Conservation (phyloP, 2,329 filamentous ascomycete species). For the Simplicillium sp. region DNA sequence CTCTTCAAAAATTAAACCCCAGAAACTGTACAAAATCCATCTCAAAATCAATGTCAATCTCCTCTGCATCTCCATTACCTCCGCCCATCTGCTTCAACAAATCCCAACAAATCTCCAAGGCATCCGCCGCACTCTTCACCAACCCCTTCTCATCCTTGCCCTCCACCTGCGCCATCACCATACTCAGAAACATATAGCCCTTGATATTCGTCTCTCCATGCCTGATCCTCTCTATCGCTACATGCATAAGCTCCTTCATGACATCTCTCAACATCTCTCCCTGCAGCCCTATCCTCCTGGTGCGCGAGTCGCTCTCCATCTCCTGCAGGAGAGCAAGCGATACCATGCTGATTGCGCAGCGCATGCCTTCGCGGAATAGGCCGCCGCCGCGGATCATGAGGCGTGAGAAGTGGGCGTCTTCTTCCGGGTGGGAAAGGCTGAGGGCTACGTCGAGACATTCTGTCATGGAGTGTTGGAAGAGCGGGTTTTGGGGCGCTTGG, state of each 20-base stretch:
- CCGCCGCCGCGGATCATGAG: constrained; percentile 28
- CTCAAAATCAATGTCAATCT: neutral
- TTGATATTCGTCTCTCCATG: constrained; percentile 35
- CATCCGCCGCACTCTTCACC: constrained; percentile 20
- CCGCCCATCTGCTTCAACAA: constrained; percentile 12
- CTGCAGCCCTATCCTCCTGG: too few species aligned
- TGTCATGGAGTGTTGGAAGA: constrained; percentile 40
- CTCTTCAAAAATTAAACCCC: neutral
- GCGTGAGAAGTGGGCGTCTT: constrained; percentile 23
- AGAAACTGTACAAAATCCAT: neutral
- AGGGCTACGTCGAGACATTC: constrained; percentile 33
- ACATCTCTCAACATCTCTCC: constrained; percentile 8
- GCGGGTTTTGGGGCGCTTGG: constrained; percentile 29
- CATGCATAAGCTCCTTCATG: constrained; percentile 19
- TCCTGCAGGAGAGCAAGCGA: constrained; percentile 24
- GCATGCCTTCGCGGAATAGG: constrained; percentile 28
- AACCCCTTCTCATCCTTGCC: constrained; percentile 22
- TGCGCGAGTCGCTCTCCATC: too few species aligned
- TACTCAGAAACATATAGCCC: constrained; percentile 26
- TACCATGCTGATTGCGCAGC: constrained; percentile 21
- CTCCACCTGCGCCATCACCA: constrained; percentile 29
- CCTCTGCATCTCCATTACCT: neutral
- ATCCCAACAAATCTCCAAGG: constrained; percentile 19
- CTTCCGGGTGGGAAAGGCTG: constrained; percentile 23
- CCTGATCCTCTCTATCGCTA: constrained; percentile 22